Percentiles rank a stretch among this genome's conserved stretches.
Conservation (phyloP, 371 early-diverging fungal genomes). For the Gilbertella persicaria region DNA sequence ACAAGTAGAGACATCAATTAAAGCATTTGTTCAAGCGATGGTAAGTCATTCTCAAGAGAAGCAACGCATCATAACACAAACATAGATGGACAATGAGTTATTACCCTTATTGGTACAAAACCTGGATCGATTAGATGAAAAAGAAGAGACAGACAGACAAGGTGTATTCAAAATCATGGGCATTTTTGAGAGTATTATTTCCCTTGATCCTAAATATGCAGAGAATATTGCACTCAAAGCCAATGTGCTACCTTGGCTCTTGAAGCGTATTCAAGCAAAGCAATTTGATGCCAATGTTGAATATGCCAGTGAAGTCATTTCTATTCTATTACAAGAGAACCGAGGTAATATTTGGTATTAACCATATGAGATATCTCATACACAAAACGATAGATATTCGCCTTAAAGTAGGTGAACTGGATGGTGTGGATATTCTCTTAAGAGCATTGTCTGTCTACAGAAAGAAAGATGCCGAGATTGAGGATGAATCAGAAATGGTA, state of each 20-base stretch:
- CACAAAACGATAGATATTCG: slow-evolving; percentile 74
- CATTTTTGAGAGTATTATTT: slow-evolving; percentile 85
- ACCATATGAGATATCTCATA: neutral
- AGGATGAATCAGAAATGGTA: slow-evolving; percentile 86
- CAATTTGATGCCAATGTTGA: slow-evolving; percentile 77
- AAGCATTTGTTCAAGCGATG: slow-evolving; percentile 68
- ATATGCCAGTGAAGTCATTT: slow-evolving; percentile 84
- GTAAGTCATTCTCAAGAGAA: slow-evolving; percentile 44
- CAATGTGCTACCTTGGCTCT: slow-evolving; percentile 72
- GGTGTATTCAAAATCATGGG: slow-evolving; percentile 85
- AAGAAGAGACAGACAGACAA: slow-evolving; percentile 77
- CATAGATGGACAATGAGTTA: slow-evolving; percentile 70
- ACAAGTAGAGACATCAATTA: slow-evolving; percentile 67
- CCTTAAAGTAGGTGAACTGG: slow-evolving; percentile 59
- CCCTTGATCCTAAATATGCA: slow-evolving; percentile 69
- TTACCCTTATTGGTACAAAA: slow-evolving; percentile 81
- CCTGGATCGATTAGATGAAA: slow-evolving; percentile 78
- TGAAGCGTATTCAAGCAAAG: slow-evolving; percentile 63
- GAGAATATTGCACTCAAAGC: slow-evolving; percentile 67
- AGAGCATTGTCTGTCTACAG: slow-evolving; percentile 57
- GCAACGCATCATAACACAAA: neutral
- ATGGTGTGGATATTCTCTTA: slow-evolving; percentile 76
- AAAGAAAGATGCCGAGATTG: slow-evolving; percentile 74
- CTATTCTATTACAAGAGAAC: slow-evolving; percentile 80
- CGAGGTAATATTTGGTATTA: slow-evolving; percentile 43